phyloP scores from a whole-genome alignment of 2,329 filamentous ascomycete species.

The Talaromyces atroroseus region DNA sequence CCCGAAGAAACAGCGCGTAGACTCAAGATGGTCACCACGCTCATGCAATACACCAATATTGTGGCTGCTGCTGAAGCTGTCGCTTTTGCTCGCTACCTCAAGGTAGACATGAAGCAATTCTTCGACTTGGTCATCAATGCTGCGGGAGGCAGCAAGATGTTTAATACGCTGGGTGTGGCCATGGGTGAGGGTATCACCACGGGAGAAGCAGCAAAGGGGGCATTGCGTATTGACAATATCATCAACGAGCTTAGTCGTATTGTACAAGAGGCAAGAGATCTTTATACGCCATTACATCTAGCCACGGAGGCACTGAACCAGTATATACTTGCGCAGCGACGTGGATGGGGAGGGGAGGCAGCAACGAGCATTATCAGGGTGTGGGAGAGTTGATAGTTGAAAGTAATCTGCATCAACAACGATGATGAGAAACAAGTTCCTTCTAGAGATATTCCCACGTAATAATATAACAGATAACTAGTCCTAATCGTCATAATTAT shows the following conservation, averaged over 20 bases:
- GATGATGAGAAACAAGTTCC: not conserved
- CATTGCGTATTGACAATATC: conserved; percentile 34
- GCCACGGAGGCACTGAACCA: conserved; percentile 34
- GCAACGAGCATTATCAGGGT: conserved; percentile 30
- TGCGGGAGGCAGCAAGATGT: conserved; percentile 43
- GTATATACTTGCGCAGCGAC: conserved; percentile 27
- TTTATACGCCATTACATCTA: conserved; percentile 34
- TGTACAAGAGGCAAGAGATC: conserved; percentile 38
- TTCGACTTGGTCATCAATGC: conserved; percentile 44
- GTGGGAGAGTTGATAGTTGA: conserved; percentile 21
- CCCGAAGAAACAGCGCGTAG: conserved; percentile 29
- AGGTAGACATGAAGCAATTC: conserved; percentile 42
- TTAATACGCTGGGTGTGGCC: conserved; percentile 34
- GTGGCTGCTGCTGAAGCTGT: conserved; percentile 46
- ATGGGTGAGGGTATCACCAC: conserved; percentile 30
- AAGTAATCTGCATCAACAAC: not conserved
- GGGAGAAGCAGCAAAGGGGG: conserved; percentile 24
- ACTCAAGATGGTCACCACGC: conserved; percentile 38
- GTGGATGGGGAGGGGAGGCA: conserved; percentile 26
- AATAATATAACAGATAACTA: too few species aligned
- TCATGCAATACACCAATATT: conserved; percentile 46
- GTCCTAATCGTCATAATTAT: not conserved
- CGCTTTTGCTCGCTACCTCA: conserved; percentile 42
- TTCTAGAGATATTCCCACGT: too few species aligned
- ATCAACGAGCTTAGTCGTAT: conserved; percentile 35